Percentiles rank a stretch among this genome's conserved stretches.
These are phyloP conservation scores for Pyracantha coccinea DNA, from an alignment of 331 rosid genomes.

Conservation along the genomic window DNA sequence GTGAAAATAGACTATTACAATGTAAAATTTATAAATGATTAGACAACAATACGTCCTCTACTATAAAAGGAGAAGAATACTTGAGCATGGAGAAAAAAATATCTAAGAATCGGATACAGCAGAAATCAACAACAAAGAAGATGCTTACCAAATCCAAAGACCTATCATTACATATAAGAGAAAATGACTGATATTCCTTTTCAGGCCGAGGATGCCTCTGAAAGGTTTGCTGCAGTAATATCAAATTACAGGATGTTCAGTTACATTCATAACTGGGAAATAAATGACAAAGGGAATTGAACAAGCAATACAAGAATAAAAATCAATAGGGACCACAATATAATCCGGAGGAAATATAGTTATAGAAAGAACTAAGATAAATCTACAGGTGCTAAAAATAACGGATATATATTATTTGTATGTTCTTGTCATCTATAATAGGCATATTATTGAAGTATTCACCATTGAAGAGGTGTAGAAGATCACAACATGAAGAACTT, in stretches of 20 bases:
- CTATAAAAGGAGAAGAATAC: no score
- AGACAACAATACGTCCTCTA: no score
- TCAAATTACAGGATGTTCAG: neutral
- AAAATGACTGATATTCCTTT: constrained; percentile 42
- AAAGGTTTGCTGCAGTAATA: constrained; percentile 27
- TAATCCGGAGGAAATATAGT: neutral
- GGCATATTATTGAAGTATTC: neutral
- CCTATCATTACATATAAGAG: constrained; percentile 31
- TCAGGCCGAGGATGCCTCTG: constrained; percentile 43
- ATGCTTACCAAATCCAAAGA: constrained; percentile 38
- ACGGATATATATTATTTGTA: neutral
- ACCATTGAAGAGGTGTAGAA: constrained; percentile 2
- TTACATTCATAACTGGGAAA: neutral
- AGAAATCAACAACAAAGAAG: neutral
- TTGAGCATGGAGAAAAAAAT: neutral
- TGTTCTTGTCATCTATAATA: neutral
- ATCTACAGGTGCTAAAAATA: neutral
- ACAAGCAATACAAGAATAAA: neutral
- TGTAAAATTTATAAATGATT: no score
- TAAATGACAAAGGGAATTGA: neutral
- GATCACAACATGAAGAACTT: constrained; percentile 12
- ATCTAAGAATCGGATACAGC: neutral
- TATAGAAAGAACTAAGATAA: neutral
- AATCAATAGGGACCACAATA: neutral
- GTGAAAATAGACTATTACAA: no score